phyloP scores from a whole-genome alignment of 768 basidiomycete genomes.

The Lentinula detonsa region DNA sequence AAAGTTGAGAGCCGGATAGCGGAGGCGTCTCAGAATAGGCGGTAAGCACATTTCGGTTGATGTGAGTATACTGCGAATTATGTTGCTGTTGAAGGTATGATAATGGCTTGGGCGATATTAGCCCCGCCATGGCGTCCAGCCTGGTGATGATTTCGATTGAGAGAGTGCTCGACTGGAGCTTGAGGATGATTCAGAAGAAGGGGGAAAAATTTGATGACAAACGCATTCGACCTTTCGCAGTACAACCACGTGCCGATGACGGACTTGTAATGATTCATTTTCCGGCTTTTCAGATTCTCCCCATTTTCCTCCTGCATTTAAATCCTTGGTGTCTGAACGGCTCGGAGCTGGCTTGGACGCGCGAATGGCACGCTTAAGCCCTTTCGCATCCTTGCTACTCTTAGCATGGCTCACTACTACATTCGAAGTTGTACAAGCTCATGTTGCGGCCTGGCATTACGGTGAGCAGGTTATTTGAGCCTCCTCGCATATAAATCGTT shows the following conservation, averaged over 20 bases:
- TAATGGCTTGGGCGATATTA: constrained; percentile 56
- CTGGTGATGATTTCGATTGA: neutral
- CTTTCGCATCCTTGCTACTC: neutral
- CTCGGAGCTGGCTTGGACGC: neutral
- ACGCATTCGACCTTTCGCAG: neutral
- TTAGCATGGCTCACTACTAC: neutral
- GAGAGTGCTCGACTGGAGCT: neutral
- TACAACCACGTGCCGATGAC: neutral
- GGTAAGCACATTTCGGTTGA: constrained; percentile 31
- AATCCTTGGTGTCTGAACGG: too few relatives aligned
- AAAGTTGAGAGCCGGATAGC: constrained; percentile 43
- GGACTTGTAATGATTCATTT: too few relatives aligned
- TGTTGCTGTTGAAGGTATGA: constrained; percentile 55
- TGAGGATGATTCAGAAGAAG: neutral
- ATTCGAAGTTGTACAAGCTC: neutral
- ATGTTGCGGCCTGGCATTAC: constrained; percentile 9
- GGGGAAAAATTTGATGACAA: neutral
- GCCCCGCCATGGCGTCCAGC: constrained; percentile 45
- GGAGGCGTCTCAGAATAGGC: constrained; percentile 63
- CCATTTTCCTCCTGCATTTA: too few relatives aligned
- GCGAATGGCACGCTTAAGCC: neutral
- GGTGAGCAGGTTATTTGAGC: neutral
- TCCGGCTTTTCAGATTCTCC: too few relatives aligned
- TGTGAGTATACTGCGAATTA: constrained; percentile 46
- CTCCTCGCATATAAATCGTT: neutral